Percentiles rank a stretch among this genome's conserved stretches.
Conservation (phyloP, 768 basidiomycete species). For the Xerocomellus intermedius region DNA sequence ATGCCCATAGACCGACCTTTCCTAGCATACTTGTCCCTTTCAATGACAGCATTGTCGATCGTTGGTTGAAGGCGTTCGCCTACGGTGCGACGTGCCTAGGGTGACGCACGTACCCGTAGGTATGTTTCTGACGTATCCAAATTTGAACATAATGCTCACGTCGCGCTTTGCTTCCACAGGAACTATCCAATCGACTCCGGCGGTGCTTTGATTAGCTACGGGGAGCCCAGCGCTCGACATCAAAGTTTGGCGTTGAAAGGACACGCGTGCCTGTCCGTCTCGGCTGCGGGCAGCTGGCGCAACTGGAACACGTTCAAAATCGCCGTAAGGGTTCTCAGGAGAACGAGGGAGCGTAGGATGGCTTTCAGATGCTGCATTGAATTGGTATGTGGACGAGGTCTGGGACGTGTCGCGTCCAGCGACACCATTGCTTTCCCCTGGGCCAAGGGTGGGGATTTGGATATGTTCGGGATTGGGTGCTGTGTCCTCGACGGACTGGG, state of each 20-base stretch:
- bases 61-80: slow-evolving; percentile 57
- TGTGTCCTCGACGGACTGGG: neutral
- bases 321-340: slow-evolving; percentile 3
- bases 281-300: slow-evolving; percentile 13
- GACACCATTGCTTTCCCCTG: neutral
- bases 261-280: slow-evolving; percentile 14
- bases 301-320: slow-evolving; percentile 4
- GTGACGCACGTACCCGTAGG: neutral
- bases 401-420: neutral
- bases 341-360: neutral
- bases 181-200: slow-evolving; percentile 28
- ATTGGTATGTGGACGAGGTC: slow-evolving; percentile 4
- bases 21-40: slow-evolving; percentile 44
- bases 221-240: neutral
- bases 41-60: slow-evolving; percentile 42
- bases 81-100: slow-evolving; percentile 37
- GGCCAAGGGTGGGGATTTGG: neutral
- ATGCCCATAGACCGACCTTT: slow-evolving; percentile 38
- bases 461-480: slow-evolving; percentile 2
- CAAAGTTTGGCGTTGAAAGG: slow-evolving; percentile 7
- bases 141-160: slow-evolving; percentile 11
- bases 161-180: slow-evolving; percentile 20
- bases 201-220: neutral
- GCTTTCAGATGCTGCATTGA: slow-evolving; percentile 7
- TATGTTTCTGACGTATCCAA: neutral